Evolutionary conservation across 1,139 yeast genomes (phyloP).

Genomic region (Kluyveromyces marxianus): DNA sequence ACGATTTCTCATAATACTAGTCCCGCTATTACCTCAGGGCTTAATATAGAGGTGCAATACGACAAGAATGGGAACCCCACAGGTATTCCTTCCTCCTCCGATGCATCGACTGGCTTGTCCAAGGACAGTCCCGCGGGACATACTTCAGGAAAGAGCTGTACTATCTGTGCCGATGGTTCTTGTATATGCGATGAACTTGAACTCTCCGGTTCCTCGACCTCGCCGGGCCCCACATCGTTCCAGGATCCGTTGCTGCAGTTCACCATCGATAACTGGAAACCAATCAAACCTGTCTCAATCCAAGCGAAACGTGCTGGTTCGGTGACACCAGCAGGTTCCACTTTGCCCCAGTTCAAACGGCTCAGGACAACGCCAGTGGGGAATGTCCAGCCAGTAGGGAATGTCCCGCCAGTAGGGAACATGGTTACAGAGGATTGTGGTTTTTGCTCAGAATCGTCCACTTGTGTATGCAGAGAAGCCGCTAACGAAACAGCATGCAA

Average conservation of each 20-base stretch:
- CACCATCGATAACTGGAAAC: conserved; percentile 39
- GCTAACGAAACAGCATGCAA: conserved; percentile 47
- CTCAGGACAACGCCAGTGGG: background rate
- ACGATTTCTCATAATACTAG: no score
- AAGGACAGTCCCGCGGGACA: no score
- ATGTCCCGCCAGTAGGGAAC: no score
- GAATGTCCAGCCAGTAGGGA: no score
- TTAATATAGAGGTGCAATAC: background rate
- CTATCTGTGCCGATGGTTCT: conserved; percentile 60
- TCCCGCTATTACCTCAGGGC: no score
- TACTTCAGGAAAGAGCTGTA: conserved; percentile 34
- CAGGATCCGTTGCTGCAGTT: conserved; percentile 29
- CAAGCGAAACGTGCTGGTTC: conserved; percentile 25
- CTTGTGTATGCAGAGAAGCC: conserved; percentile 87
- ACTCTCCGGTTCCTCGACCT: conserved; percentile 34
- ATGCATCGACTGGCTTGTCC: no score
- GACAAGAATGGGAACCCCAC: background rate
- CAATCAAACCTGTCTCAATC: conserved; percentile 56
- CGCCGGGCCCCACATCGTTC: background rate
- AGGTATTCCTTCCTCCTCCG: no score
- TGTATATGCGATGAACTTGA: conserved; percentile 58
- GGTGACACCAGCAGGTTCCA: no score
- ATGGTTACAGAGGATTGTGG: conserved; percentile 50
- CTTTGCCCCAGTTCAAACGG: conserved; percentile 1
- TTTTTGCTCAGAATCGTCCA: conserved; percentile 85